Evolutionary conservation across 352 stramenopile species (phyloP).

Genomic region (Globisporangium emineosum): DNA sequence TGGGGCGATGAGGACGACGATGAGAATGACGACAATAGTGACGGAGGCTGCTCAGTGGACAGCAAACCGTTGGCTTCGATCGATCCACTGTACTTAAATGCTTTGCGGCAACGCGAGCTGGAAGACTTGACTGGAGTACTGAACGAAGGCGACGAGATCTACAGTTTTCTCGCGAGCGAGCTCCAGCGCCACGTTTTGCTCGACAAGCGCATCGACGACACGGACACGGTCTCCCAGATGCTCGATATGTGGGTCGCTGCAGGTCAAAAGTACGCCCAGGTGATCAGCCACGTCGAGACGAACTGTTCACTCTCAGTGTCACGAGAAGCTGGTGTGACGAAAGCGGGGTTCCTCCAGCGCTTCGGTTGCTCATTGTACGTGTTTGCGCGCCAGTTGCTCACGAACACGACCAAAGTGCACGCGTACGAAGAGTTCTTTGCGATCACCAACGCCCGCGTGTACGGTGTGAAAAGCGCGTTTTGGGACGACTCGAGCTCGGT

Average conservation of each 20-base stretch:
- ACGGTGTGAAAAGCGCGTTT: slow-evolving; percentile 29
- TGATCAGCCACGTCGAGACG: slow-evolving; percentile 36
- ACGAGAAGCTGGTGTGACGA: not conserved
- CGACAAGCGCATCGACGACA: slow-evolving; percentile 28
- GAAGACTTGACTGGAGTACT: slow-evolving; percentile 24
- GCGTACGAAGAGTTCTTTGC: slow-evolving; percentile 57
- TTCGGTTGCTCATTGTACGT: slow-evolving; percentile 63
- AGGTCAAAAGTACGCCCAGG: slow-evolving; percentile 64
- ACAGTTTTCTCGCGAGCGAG: slow-evolving; percentile 45
- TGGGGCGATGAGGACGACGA: slow-evolving; percentile 18
- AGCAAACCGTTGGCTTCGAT: not conserved
- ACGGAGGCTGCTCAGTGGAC: not conserved
- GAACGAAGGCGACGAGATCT: slow-evolving; percentile 67
- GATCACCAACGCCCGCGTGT: slow-evolving; percentile 54
- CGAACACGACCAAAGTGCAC: slow-evolving; percentile 54
- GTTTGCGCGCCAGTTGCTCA: slow-evolving; percentile 60
- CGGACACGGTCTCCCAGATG: slow-evolving; percentile 48
- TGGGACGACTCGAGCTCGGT: slow-evolving; percentile 29
- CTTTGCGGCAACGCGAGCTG: slow-evolving; percentile 14
- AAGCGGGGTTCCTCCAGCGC: slow-evolving; percentile 35
- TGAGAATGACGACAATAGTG: not conserved
- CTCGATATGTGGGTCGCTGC: slow-evolving; percentile 65
- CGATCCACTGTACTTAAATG: slow-evolving; percentile 18
- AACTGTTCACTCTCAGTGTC: not conserved
- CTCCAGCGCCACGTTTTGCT: slow-evolving; percentile 31